A percentile compares a stretch with the other conserved stretches of the same genome.
Conservation (phyloP, 2,329 filamentous ascomycete genomes). For the Fusarium fujikuroi region DNA sequence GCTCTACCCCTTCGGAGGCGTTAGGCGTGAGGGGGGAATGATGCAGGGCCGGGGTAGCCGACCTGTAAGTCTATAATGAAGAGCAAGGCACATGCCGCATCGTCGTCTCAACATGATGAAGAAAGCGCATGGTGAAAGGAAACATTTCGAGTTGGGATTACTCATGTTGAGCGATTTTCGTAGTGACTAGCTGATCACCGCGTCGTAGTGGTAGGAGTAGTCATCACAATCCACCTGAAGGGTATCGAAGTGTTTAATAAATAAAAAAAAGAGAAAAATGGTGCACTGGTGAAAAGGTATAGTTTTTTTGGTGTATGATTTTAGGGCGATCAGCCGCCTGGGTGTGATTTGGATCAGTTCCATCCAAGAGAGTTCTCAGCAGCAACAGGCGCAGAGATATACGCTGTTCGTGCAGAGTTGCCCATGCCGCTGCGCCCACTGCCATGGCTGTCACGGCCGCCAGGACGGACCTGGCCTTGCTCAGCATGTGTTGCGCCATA, state of each 20-base stretch:
- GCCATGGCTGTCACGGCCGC: slow-evolving; percentile 68
- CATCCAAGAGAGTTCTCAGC: slow-evolving; percentile 95
- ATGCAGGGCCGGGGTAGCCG: slow-evolving; percentile 33
- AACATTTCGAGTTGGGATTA: slow-evolving; percentile 42
- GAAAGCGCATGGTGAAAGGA: slow-evolving; percentile 30
- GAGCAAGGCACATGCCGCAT: slow-evolving; percentile 37
- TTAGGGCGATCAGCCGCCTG: slow-evolving; percentile 24
- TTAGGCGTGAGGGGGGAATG: slow-evolving; percentile 34
- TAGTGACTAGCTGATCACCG: slow-evolving; percentile 27
- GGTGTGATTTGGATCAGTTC: slow-evolving; percentile 68
- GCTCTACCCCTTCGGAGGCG: slow-evolving; percentile 44
- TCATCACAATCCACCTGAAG: slow-evolving; percentile 46
- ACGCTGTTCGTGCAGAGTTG: slow-evolving; percentile 66
- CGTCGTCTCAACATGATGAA: slow-evolving; percentile 37
- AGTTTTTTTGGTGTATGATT: slow-evolving; percentile 23
- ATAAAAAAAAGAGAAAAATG: slow-evolving; percentile 27
- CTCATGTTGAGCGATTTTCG: slow-evolving; percentile 26
- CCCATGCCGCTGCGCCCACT: slow-evolving; percentile 70
- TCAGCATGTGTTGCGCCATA: slow-evolving; percentile 60
- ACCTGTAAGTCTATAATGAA: slow-evolving; percentile 45
- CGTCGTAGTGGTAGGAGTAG: slow-evolving; percentile 36
- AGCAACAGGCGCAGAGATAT: slow-evolving; percentile 90
- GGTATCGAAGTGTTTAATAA: slow-evolving; percentile 49
- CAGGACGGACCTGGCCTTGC: slow-evolving; percentile 35
- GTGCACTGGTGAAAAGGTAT: slow-evolving; percentile 38